phyloP scores from a whole-genome alignment of 2,329 filamentous ascomycete genomes.

The Colletotrichum musae region DNA sequence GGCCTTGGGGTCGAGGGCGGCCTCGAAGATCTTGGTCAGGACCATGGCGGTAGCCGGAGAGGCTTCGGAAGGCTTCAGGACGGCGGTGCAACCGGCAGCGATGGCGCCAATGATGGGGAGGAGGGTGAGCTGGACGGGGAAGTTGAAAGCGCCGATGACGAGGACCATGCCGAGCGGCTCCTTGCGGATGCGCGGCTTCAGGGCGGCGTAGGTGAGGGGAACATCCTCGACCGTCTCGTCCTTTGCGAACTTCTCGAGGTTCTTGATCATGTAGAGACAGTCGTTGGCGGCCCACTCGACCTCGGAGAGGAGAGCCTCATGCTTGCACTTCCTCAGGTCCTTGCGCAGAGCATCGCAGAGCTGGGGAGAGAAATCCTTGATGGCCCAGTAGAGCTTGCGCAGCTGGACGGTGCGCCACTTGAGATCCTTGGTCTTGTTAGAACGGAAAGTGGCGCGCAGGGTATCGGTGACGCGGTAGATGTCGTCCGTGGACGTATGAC shows the following conservation, averaged over 20 bases:
- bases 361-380: conserved; percentile 82
- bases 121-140: conserved; percentile 86
- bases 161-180: conserved; percentile 88
- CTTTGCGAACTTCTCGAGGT: conserved; percentile 85
- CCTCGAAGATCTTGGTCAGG: conserved; percentile 82
- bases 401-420: conserved; percentile 89
- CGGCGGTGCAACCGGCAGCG: conserved; percentile 88
- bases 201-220: conserved; percentile 74
- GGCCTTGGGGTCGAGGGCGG: conserved; percentile 81
- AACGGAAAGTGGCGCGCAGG: conserved; percentile 78
- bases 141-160: conserved; percentile 95
- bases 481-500: conserved; percentile 74
- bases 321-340: conserved; percentile 84
- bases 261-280: conserved; percentile 82
- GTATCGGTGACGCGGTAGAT: conserved; percentile 74
- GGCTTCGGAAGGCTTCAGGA: conserved; percentile 92
- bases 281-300: conserved; percentile 85
- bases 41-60: conserved; percentile 83
- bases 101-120: conserved; percentile 90
- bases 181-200: conserved; percentile 84
- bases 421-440: conserved; percentile 85
- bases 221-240: conserved; percentile 84
- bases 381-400: conserved; percentile 93
- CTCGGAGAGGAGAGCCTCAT: conserved; percentile 83
- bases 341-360: conserved; percentile 81